Evolutionary conservation across 2,329 filamentous ascomycete species (phyloP).

Genomic region (Elsinoe ampelina): DNA sequence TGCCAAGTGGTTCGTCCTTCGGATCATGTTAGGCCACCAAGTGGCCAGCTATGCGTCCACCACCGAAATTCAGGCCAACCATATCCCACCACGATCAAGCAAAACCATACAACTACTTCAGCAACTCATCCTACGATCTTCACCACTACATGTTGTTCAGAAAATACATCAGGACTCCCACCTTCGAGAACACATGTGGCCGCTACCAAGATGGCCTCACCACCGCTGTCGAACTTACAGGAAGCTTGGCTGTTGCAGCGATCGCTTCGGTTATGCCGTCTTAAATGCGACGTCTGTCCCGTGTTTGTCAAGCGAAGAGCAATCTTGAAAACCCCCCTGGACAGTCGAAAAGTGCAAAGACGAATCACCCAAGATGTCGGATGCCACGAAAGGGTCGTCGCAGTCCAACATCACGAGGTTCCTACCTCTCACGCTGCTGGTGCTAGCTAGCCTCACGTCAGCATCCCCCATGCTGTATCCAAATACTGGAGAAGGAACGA

Average conservation of each 20-base stretch:
- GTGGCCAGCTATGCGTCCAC: background rate
- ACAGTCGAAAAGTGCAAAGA: background rate
- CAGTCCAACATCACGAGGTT: slow-evolving; percentile 1
- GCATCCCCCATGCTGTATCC: background rate
- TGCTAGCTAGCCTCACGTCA: background rate
- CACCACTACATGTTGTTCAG: background rate
- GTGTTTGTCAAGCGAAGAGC: background rate
- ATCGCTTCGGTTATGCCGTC: background rate
- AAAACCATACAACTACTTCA: background rate
- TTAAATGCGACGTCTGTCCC: background rate
- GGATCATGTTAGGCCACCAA: background rate
- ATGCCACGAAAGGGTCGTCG: background rate
- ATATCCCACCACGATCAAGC: background rate
- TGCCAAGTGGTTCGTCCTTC: background rate
- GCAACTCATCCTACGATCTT: background rate
- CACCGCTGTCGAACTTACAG: background rate
- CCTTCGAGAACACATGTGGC: background rate
- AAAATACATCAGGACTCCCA: background rate
- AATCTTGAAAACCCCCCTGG: background rate
- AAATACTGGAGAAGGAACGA: background rate
- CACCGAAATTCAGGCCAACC: background rate
- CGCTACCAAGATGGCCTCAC: background rate
- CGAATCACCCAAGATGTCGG: background rate
- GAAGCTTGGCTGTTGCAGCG: background rate
- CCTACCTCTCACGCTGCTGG: background rate